A percentile compares a stretch with the other conserved stretches of the same genome.
Conservation (phyloP, 371 early-diverging fungal genomes). For the Mortierella sp. region DNA sequence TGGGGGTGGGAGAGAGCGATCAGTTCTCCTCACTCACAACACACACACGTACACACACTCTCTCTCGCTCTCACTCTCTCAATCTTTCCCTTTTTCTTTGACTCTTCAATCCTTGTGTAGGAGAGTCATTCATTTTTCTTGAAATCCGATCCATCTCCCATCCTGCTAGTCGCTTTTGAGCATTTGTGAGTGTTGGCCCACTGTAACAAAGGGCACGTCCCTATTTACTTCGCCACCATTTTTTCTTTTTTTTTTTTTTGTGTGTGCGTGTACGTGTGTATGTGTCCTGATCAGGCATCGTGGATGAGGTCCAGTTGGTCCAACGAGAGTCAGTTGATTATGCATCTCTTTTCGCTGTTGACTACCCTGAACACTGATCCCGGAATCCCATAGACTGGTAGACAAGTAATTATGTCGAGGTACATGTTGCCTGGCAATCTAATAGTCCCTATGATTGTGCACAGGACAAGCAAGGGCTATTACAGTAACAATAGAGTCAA, state of each 20-base stretch:
- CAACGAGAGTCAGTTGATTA: slow-evolving; percentile 9
- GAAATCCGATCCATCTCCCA: no score
- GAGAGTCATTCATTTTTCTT: no score
- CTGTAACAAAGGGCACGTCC: slow-evolving; percentile 8
- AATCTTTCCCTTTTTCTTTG: no score
- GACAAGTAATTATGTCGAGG: no score
- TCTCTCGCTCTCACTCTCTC: no score
- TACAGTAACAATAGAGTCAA: not conserved
- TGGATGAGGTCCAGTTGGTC: slow-evolving; percentile 24
- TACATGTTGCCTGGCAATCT: no score
- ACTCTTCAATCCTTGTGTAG: no score
- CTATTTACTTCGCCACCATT: slow-evolving; percentile 33
- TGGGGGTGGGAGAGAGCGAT: not conserved
- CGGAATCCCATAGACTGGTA: not conserved
- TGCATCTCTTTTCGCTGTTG: no score
- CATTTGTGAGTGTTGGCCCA: no score
- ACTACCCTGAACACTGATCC: not conserved
- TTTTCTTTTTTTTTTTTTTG: slow-evolving; percentile 8
- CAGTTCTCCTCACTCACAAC: not conserved
- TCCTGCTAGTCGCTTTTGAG: no score
- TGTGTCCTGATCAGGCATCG: slow-evolving; percentile 19
- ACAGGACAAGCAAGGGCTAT: not conserved
- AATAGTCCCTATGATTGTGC: not conserved
- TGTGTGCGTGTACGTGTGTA: not conserved
- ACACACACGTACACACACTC: no score